Evolutionary conservation across 192 early-diverging fungal species (phyloP).

Genomic region (Coemansia nantahalensis): DNA sequence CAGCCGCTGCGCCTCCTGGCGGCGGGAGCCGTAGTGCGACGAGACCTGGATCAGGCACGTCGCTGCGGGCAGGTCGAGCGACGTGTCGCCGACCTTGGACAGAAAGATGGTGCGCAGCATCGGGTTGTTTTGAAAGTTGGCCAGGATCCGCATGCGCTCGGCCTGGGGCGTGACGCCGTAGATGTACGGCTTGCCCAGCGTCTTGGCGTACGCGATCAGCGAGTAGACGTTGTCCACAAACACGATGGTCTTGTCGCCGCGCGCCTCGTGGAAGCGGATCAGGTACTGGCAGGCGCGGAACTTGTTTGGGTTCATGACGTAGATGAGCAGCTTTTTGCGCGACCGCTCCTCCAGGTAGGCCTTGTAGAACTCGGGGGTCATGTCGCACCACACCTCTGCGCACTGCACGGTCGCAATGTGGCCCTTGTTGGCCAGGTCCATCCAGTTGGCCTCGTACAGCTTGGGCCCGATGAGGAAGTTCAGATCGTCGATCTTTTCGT

Average conservation of each 20-base stretch:
- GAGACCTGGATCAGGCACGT: slow-evolving; percentile 99
- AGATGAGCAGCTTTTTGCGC: slow-evolving; percentile 81
- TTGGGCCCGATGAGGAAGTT: slow-evolving; percentile 99
- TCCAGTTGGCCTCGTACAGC: slow-evolving; percentile 99
- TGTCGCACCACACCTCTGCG: slow-evolving; percentile 98
- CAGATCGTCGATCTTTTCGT: slow-evolving; percentile 95
- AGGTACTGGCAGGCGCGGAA: slow-evolving; percentile 97
- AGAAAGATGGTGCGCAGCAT: slow-evolving; percentile 85
- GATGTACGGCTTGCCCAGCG: slow-evolving; percentile 80
- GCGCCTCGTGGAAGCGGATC: slow-evolving; percentile 86
- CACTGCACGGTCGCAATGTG: slow-evolving; percentile 99
- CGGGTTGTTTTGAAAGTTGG: slow-evolving; percentile 94
- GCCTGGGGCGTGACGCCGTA: slow-evolving; percentile 87
- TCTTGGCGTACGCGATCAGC: slow-evolving; percentile 84
- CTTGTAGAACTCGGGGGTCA: slow-evolving; percentile 95
- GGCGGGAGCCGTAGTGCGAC: slow-evolving; percentile 94
- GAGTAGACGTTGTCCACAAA: slow-evolving; percentile 99
- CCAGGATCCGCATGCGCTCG: slow-evolving; percentile 88
- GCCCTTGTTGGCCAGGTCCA: slow-evolving; percentile 95
- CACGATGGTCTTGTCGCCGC: slow-evolving; percentile 98
- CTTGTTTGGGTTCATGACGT: slow-evolving; percentile 97
- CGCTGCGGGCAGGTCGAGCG: slow-evolving; percentile 97
- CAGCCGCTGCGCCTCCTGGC: slow-evolving; percentile 98
- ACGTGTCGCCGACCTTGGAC: slow-evolving; percentile 97
- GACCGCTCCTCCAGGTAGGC: slow-evolving; percentile 84